Evolutionary conservation across 192 early-diverging fungal genomes (phyloP).

Genomic region (Chytriomyces sp.): DNA sequence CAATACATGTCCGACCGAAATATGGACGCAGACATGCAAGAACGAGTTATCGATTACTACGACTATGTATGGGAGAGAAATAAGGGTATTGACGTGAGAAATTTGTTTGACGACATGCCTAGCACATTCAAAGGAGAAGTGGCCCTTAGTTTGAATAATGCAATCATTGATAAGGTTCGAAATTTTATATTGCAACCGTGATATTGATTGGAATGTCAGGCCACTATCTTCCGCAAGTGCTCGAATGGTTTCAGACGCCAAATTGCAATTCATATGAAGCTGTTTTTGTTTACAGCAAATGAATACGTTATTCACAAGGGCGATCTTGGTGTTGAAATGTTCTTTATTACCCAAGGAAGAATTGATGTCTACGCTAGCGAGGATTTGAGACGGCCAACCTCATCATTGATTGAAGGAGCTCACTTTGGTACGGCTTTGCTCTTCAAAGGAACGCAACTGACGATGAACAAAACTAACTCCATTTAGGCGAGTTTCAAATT

Average conservation of each 20-base stretch:
- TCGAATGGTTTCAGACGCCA: constrained; percentile 49
- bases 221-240: constrained; percentile 45
- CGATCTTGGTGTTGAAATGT: constrained; percentile 53
- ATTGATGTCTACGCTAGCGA: constrained; percentile 47
- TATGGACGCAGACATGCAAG: constrained; percentile 55
- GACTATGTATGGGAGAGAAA: constrained; percentile 58
- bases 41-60: constrained; percentile 53
- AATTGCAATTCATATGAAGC: constrained; percentile 53
- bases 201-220: constrained; percentile 19
- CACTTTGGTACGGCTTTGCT: constrained; percentile 44
- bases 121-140: constrained; percentile 51
- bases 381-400: constrained; percentile 35
- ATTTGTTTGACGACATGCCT: constrained; percentile 53
- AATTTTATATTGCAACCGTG: neutral
- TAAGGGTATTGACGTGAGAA: constrained; percentile 48
- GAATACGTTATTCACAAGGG: constrained; percentile 52
- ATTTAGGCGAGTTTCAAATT: constrained; percentile 49
- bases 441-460: neutral
- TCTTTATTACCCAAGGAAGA: constrained; percentile 53
- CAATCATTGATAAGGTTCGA: constrained; percentile 49
- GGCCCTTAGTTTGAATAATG: constrained; percentile 52
- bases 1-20: constrained; percentile 55
- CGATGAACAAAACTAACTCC: neutral
- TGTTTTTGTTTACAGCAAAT: constrained; percentile 52
- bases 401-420: constrained; percentile 51